These are phyloP conservation scores for Umbelopsis sp. DNA, from an alignment of 192 early-diverging fungal genomes.

Conservation along the genomic window DNA sequence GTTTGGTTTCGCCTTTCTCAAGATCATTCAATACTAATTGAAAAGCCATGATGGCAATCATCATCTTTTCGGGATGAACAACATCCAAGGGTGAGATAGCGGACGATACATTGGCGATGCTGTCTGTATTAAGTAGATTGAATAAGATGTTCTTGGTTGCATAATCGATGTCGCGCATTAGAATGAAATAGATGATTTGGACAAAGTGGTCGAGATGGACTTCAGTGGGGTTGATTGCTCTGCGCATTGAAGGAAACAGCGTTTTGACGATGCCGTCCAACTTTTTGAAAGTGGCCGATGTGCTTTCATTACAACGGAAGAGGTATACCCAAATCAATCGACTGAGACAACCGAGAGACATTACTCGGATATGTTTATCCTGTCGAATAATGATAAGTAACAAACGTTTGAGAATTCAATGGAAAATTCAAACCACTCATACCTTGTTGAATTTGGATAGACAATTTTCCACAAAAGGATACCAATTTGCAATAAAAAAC, in stretches of 20 bases:
- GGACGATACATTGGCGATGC: conserved; percentile 33
- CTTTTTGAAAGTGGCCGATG: conserved; percentile 48
- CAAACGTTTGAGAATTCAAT: not conserved
- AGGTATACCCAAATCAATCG: conserved; percentile 94
- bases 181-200: conserved; percentile 71
- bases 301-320: conserved; percentile 84
- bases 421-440: not conserved
- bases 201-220: conserved; percentile 69
- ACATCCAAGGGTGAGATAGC: conserved; percentile 51
- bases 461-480: conserved; percentile 66
- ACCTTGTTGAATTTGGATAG: conserved; percentile 64
- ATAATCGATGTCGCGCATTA: conserved; percentile 65
- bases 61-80: conserved; percentile 70
- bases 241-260: conserved; percentile 65
- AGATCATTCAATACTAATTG: conserved; percentile 73
- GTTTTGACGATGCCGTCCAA: conserved; percentile 62
- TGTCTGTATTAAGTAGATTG: conserved; percentile 68
- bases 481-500: conserved; percentile 84
- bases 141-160: conserved; percentile 70
- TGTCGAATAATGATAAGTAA: conserved; percentile 21
- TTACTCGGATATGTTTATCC: conserved; percentile 72
- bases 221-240: conserved; percentile 63
- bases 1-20: conserved; percentile 53
- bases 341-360: conserved; percentile 78
- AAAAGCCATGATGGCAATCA: conserved; percentile 75